Conservation (phyloP, 306 rosid species). For the Coriaria nepalensis region DNA sequence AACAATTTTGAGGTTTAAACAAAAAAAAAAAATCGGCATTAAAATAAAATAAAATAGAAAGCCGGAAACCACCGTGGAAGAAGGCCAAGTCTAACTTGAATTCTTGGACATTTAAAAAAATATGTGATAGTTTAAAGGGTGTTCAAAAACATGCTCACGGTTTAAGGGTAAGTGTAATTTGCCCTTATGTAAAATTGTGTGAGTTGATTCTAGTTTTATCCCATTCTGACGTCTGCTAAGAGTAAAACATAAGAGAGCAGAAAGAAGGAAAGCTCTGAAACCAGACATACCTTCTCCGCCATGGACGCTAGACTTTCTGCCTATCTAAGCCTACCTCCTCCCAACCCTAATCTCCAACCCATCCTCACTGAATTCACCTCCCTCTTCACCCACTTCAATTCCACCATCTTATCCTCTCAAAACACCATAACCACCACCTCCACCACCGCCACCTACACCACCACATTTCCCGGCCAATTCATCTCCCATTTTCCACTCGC, state of each 20-base stretch:
- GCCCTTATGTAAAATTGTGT: too few relatives aligned
- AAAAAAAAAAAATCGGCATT: background rate
- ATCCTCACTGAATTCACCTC: constrained; percentile 16
- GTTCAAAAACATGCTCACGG: too few relatives aligned
- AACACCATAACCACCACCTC: constrained; percentile 2
- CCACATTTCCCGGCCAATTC: background rate
- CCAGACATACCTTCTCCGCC: background rate
- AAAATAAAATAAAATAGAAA: background rate
- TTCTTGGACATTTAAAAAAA: too few relatives aligned
- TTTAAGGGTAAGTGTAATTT: too few relatives aligned
- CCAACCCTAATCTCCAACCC: constrained; percentile 15
- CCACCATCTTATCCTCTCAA: constrained; percentile 21
- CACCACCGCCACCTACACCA: constrained; percentile 1
- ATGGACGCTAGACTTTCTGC: constrained; percentile 72
- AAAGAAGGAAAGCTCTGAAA: background rate
- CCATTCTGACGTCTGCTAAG: background rate
- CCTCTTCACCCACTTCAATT: constrained; percentile 35
- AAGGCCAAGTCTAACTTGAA: too few relatives aligned
- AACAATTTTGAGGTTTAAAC: too few relatives aligned
- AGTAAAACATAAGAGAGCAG: background rate
- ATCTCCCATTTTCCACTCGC: constrained; percentile 23
- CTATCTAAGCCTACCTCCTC: constrained; percentile 49
- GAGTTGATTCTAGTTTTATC: too few relatives aligned
- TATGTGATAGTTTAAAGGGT: too few relatives aligned
- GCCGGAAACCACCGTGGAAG: background rate